Base-by-base conservation (phyloP, 108 stramenopile species). In the Craspedostauros australis region DNA sequence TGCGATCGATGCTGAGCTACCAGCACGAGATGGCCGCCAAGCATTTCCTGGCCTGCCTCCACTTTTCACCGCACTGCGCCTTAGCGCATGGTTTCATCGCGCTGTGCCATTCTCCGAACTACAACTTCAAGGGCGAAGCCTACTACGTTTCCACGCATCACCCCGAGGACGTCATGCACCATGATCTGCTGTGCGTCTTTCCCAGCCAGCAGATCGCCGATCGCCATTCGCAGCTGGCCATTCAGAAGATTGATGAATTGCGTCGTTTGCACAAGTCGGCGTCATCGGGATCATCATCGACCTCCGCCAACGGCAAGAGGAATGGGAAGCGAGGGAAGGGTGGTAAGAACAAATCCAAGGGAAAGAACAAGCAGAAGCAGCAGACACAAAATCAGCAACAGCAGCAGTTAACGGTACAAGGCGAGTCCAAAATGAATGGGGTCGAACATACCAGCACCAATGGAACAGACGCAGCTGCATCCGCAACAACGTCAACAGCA, bases 91-190 rank as follows among this genome's bases (percentile, higher is more conserved):
- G 73, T 0, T 60, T 86, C 37, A 44, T 86, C 5, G 73, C 88
- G n/a, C 45, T 86, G 4, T 90, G 88, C 42, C 88, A 90, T 57
- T 64, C 73, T 50, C 88, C 88, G 7, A 90, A 90, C 58, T 90
- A 90, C 59, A 90, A 90, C 41, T 90, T 90, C 43, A 90, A 86
- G 57, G 88, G 88, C 7, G 80, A 79, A 27, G 80, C 84, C 1
- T 90, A 90, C 45, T 90, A 90, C 39, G 82, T 82, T 41, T 90
- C 84, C 7, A 73, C 88, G 0, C 50, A 76, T 64, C 82, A 81
- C 45, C 64, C 76, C 12, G 82, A 84, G 39, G 83, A 84, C 40
- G 31, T 19, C 0, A 32, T 48, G 0, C 16, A 55, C 14, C 65
- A 60, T 34, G 68, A 81, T 23, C 39, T 73, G 53, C 21, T 79